Conservation (phyloP, 2,329 filamentous ascomycete species). For the Berkeleyomyces basicola region DNA sequence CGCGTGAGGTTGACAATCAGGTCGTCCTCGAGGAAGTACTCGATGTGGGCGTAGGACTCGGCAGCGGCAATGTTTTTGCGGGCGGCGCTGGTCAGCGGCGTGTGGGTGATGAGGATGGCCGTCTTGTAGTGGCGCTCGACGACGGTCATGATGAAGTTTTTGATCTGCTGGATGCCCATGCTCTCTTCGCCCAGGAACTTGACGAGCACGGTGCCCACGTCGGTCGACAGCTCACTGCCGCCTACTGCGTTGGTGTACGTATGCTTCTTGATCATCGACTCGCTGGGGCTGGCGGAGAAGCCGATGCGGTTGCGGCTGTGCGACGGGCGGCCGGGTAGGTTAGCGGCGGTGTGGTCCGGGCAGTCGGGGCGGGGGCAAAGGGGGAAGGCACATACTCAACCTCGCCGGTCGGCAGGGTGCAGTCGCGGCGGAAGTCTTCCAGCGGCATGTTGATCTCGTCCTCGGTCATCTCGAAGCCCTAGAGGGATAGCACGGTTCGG, state of each 20-base stretch:
- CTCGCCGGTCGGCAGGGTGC: constrained; percentile 53
- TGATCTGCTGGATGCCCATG: constrained; percentile 85
- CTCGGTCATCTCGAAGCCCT: constrained; percentile 89
- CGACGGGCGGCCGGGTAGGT: neutral
- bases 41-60: constrained; percentile 61
- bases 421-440: constrained; percentile 61
- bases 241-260: constrained; percentile 43
- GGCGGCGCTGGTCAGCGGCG: constrained; percentile 68
- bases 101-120: constrained; percentile 77
- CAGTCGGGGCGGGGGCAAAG: constrained; percentile 4
- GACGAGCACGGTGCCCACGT: constrained; percentile 64
- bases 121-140: constrained; percentile 67
- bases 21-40: constrained; percentile 93
- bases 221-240: constrained; percentile 51
- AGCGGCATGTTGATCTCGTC: constrained; percentile 78
- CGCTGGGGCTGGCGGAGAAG: constrained; percentile 74
- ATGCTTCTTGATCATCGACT: constrained; percentile 72
- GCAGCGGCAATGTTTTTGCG: constrained; percentile 72
- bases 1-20: constrained; percentile 95
- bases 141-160: constrained; percentile 72
- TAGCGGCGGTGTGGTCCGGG: neutral
- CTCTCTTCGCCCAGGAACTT: constrained; percentile 71
- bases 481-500: constrained; percentile 43
- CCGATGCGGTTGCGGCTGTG: constrained; percentile 65
- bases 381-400: constrained; percentile 45